Evolutionary conservation across 2,329 filamentous ascomycete species (phyloP), one percentile per base, ranked within the genome.

Genomic region (Davidsoniella virescens): DNA sequence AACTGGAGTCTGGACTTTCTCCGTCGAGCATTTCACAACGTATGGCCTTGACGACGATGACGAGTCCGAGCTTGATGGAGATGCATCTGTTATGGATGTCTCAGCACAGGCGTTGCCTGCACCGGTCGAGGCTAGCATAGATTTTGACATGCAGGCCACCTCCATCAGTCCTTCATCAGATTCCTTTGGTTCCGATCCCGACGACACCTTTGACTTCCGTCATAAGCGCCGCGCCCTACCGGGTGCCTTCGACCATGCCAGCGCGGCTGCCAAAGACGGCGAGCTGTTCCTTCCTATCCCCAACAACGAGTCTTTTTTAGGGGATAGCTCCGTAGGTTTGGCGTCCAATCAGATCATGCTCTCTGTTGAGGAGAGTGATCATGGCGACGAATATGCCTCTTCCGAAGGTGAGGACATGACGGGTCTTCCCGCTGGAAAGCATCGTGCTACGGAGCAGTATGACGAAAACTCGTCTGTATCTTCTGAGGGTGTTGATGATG

Each of bases 1-100:
- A 1, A 87, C 80, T 48, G 92, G 90, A 48, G 75, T 84, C 44
- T 98, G 93, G 93, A 76, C 77, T 12, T 98, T 98, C 68, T 79
- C 72, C 8, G 92, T 98, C n/a, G 80, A 90, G 59, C 92, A 98
- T 64, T 98, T 93, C 64, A 96, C 90, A 1, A 94, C 87, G 1
- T 98, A 98, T 61, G 88, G 84, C 39, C 72, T 96, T 49, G 83
- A 90, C 55, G 86, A 84, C 39, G 84, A 87, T 42, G 82, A 86
- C 25, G 81, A 84, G 47, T 78, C 76, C 6, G 72, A 81, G 44
- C 70, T 70, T 6, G 44, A 54, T 44, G 26, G 33, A 17, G 52
- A 54, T 12, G 14, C 10, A n/a, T 50, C 51, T 17, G 40, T 39
- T 2, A 4, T 39, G 9, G 38, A 51, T 5, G 12, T 29, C 17